Conservation (phyloP, 2,329 filamentous ascomycete genomes). For the Lasiodiplodia hormozganensis region DNA sequence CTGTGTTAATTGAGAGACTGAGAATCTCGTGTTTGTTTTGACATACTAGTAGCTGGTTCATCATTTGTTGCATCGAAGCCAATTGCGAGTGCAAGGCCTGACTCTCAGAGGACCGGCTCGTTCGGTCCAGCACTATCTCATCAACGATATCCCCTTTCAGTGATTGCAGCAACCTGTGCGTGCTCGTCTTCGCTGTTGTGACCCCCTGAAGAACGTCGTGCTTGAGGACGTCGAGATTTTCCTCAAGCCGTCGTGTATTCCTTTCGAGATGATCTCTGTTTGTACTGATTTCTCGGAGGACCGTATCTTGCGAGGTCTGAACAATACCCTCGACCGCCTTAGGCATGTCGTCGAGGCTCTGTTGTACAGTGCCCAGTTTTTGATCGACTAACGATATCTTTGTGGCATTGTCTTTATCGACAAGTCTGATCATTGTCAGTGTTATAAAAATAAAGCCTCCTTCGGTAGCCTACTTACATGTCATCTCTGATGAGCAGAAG, state of each 20-base stretch:
- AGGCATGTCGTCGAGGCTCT: background rate
- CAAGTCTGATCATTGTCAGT: background rate
- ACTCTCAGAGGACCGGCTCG: background rate
- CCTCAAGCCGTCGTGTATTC: background rate
- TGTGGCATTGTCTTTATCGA: background rate
- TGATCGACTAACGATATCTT: background rate
- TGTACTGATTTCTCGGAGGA: background rate
- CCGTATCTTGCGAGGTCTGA: background rate
- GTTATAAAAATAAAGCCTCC: no score
- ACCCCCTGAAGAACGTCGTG: background rate
- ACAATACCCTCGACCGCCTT: background rate
- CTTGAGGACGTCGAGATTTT: background rate
- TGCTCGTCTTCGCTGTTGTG: background rate
- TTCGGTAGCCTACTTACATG: background rate
- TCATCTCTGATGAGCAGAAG: background rate
- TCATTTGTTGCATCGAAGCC: background rate
- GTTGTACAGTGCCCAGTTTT: background rate
- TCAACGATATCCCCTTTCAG: background rate
- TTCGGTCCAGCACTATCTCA: background rate
- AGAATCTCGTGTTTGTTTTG: rapidly evolving
- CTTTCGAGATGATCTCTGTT: background rate
- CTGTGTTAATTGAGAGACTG: background rate
- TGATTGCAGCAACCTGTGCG: background rate
- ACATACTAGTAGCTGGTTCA: background rate
- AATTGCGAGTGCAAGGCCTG: background rate